Percentiles rank a stretch among this genome's conserved stretches.
Conservation (phyloP, 1,284 basidiomycete genomes). For the Leccinum pachyderme region DNA sequence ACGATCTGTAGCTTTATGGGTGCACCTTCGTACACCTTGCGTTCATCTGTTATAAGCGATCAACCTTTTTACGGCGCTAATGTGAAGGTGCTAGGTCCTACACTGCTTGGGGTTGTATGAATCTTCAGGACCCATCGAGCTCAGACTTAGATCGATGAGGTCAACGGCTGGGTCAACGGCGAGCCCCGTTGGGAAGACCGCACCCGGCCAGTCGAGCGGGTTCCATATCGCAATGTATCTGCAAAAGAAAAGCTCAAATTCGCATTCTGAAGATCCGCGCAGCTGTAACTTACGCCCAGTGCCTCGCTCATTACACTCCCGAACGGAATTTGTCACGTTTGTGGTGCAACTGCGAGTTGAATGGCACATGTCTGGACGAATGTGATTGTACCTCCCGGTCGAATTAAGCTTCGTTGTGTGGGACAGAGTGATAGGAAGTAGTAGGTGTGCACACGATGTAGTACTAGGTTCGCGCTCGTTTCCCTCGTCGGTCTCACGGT, state of each 20-base stretch:
- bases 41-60: constrained; percentile 19
- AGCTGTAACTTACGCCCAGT: constrained; percentile 31
- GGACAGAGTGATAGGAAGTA: constrained; percentile 28
- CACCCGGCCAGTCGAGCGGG: constrained; percentile 29
- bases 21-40: constrained; percentile 8
- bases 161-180: constrained; percentile 24
- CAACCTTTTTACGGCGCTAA: background rate
- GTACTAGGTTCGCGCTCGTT: no score
- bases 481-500: no score
- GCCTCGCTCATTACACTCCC: constrained; percentile 26
- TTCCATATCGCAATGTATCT: constrained; percentile 31
- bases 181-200: constrained; percentile 31
- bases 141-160: constrained; percentile 1
- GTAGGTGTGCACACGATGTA: no score
- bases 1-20: constrained; percentile 24
- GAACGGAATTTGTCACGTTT: constrained; percentile 26
- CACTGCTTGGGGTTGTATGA: constrained; percentile 21
- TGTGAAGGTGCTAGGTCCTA: background rate
- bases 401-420: constrained; percentile 25
- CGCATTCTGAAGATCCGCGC: background rate
- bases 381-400: constrained; percentile 26
- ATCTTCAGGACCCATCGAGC: constrained; percentile 21
- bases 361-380: background rate
- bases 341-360: constrained; percentile 21
- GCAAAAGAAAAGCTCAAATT: background rate